These are phyloP conservation scores for Edaphochlamys debaryana DNA, from an alignment of 139 green algal genomes.

Conservation along the genomic window DNA sequence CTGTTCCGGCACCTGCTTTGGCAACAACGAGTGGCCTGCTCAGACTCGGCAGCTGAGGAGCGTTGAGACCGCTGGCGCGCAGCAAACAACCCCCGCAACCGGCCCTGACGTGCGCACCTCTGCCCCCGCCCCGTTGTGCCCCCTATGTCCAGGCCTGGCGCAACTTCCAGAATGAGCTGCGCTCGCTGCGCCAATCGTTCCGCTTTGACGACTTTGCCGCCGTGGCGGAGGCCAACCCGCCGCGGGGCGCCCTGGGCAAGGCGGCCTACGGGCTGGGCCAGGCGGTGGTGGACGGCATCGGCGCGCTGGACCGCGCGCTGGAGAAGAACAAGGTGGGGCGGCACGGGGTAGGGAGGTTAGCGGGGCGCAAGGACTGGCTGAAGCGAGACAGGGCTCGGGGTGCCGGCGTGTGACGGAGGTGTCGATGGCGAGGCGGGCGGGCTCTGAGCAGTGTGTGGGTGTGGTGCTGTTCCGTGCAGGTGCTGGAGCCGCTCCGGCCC, in stretches of 20 bases:
- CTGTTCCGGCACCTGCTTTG: no score
- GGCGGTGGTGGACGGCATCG: conserved; percentile 13
- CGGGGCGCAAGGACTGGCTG: no score
- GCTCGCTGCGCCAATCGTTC: conserved; percentile 69
- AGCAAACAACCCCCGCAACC: no score
- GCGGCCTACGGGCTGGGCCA: conserved; percentile 26
- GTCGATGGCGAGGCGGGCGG: no score
- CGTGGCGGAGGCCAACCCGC: conserved; percentile 56
- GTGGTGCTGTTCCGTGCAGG: conserved; percentile 8
- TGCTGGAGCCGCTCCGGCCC: conserved; percentile 19
- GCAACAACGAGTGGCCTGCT: no score
- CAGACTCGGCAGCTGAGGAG: no score
- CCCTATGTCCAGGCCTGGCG: conserved; percentile 18
- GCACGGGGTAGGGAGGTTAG: no score
- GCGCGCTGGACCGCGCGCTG: conserved; percentile 12
- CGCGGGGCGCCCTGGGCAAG: conserved; percentile 27
- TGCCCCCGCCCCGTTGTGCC: no score
- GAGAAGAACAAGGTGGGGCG: conserved; percentile 7
- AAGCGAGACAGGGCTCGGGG: no score
- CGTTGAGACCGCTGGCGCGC: no score
- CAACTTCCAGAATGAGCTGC: conserved; percentile 63
- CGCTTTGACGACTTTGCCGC: conserved; percentile 73
- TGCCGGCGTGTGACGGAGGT: no score
- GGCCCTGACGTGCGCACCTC: no score
- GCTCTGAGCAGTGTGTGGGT: neutral